Conservation (phyloP, 2,329 filamentous ascomycete genomes). For the Colletotrichum paranaense region DNA sequence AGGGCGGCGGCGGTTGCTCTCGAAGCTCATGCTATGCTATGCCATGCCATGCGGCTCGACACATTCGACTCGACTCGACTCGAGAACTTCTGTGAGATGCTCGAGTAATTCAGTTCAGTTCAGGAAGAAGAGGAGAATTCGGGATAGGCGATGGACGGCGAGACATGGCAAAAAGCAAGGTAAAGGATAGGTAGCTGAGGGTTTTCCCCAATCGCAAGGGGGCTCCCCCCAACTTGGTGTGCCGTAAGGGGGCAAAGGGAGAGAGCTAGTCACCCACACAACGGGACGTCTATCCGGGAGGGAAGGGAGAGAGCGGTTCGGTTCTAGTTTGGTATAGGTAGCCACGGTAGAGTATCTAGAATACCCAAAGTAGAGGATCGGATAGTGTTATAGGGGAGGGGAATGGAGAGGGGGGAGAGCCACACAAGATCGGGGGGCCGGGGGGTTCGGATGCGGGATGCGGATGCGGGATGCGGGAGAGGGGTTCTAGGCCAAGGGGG, state of each 20-base stretch:
- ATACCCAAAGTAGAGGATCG: not conserved
- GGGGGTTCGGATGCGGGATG: not conserved
- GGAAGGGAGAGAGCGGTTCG: conserved; percentile 18
- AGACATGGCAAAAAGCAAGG: not conserved
- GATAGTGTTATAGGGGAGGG: conserved; percentile 9
- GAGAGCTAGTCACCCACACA: not conserved
- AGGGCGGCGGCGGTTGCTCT: not conserved
- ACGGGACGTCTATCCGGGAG: conserved; percentile 8
- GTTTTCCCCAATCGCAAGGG: not conserved
- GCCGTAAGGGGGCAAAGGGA: conserved; percentile 11
- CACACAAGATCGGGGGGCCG: not conserved
- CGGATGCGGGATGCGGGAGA: not conserved
- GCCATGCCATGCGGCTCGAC: not conserved
- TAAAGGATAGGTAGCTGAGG: not conserved
- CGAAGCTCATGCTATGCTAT: not conserved
- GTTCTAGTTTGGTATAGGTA: not conserved
- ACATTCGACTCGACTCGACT: not conserved
- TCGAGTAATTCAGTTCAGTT: not conserved
- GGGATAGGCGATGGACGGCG: not conserved
- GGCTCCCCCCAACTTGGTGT: not conserved
- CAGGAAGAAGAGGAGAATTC: too few relatives aligned
- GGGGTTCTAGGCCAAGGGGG: not conserved
- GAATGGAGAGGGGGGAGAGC: not conserved
- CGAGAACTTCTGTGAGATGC: not conserved
- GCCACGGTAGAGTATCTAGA: not conserved